A percentile compares a stretch with the other conserved stretches of the same genome.
Conservation (phyloP, 441 rosid genomes). For the Mallotus japonicus region DNA sequence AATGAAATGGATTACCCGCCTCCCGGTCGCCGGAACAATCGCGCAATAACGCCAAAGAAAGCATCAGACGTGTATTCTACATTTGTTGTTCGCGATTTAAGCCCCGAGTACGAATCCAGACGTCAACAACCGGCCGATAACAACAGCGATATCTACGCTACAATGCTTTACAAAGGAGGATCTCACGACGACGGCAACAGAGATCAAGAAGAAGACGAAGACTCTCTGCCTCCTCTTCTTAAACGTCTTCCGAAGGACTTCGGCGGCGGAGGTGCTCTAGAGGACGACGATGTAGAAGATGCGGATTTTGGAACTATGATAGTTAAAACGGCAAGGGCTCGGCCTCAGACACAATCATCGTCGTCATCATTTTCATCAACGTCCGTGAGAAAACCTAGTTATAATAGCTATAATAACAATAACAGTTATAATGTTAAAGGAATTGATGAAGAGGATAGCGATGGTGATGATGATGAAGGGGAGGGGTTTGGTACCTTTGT, state of each 20-base stretch:
- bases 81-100: conserved; percentile 57
- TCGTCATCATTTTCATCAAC: conserved; percentile 32
- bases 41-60: conserved; percentile 39
- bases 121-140: conserved; percentile 25
- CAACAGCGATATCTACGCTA: conserved; percentile 42
- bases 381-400: conserved; percentile 10
- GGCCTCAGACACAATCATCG: conserved; percentile 22
- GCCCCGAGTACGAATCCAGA: conserved; percentile 39
- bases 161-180: conserved; percentile 51
- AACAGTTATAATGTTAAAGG: conserved; percentile 20
- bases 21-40: conserved; percentile 42
- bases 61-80: conserved; percentile 58
- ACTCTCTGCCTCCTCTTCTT: conserved; percentile 75
- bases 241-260: conserved; percentile 86
- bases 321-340: conserved; percentile 48
- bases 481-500: conserved; percentile 71
- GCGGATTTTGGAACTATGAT: conserved; percentile 85
- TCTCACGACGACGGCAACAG: conserved; percentile 26
- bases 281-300: conserved; percentile 42
- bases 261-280: conserved; percentile 62
- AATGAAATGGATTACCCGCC: conserved; percentile 52
- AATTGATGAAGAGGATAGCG: conserved; percentile 43
- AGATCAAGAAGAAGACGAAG: conserved; percentile 37
- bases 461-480: conserved; percentile 39
- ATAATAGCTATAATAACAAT: conserved; percentile 27